Base-by-base conservation (phyloP, 768 basidiomycete genomes). In the Agrocybe praecox region DNA sequence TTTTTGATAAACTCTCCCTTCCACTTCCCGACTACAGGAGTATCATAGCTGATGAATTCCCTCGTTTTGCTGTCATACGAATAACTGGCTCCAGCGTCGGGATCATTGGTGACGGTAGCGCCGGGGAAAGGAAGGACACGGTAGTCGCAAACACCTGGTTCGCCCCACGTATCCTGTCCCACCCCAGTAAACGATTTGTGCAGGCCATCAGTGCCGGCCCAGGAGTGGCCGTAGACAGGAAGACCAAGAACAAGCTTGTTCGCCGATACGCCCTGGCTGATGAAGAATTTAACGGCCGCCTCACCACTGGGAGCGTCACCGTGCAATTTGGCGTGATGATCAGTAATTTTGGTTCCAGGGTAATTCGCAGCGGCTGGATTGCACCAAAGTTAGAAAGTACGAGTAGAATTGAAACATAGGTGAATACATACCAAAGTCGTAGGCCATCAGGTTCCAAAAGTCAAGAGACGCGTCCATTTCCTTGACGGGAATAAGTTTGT, bases 371-470 rank as follows among this genome's bases (percentile, higher is more conserved):
- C 90, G 58, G 89, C 88, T 90, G 49, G n/a, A 43, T 49, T 17
- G n/a, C n/a, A 26, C 49, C 55, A 26, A 21, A 24, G 42, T 58
- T 21, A 59, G 52, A 36, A 19, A 45, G 53, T 14, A 26, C n/a
- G n/a, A 6, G 17, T n/a, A 34, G 40, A n/a, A n/a, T n/a, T 26
- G 42, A 17, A 32, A 29, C 14, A 44, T 17, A 22, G 34, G 43
- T 29, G 34, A 19, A 46, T 24, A 72, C 81, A 53, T 62, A 89
- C 89, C 82, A 64, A 89, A 93, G 68, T 93, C 92, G 61, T 94
- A 93, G 1, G 89, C 87, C 97, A 99, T 99, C 70, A 99, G 73
- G 69, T 99, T 98, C 96, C 95, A 98, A 70, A 98, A 95, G 66
- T 94, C 91, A 21, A 99, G 85, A 56, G 82, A 87, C 57, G 79